Base-by-base conservation (phyloP, 1,284 basidiomycete genomes). In the Peniophora sp. region DNA sequence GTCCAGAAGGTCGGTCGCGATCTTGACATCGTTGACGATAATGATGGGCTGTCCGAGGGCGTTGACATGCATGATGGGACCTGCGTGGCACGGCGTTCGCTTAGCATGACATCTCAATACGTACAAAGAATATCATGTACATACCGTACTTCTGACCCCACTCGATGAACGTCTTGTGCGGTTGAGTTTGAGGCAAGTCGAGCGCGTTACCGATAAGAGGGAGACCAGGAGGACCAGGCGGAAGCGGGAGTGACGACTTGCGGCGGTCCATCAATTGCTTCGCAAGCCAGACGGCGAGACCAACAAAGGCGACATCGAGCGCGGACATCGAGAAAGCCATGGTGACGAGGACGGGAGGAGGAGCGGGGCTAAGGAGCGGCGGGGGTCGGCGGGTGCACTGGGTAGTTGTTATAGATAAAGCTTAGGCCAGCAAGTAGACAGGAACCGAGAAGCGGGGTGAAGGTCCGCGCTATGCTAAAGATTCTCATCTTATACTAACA, bases 41-140 rank as follows among this genome's bases (percentile, higher is more conserved):
- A 84, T 59, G 22, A 83, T 62, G 42, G 77, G 68, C 52, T 79
- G 78, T 2, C 80, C 80, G 10, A 83, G 63, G 20, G 81, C 65
- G 20, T 74, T 78, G 3, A 72, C 68, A 37, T 76, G 79, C 52
- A 73, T 71, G 23, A 83, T 75, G 51, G 78, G 76, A 37, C 81
- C 81, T 84, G 23, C 9, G 10, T 23, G 23, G 18, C 14, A 24
- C 23, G 2, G 43, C 43, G 43, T 24, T 45, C 17, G 43, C 36
- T 23, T 39, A 35, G 48, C 11, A 42, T 27, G 49, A 23, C 15
- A n/a, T 20, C 37, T 41, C 8, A 6, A 20, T n/a, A 20, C 37
- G 37, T 41, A 41, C 37, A 41, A 20, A 3, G 24, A 36, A 20
- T n/a, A 22, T 46, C 52, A 44, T 35, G 15, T n/a, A 36, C 37